Evolutionary conservation across 2,329 filamentous ascomycete genomes (phyloP).

Genomic region (Alternaria conjuncta): DNA sequence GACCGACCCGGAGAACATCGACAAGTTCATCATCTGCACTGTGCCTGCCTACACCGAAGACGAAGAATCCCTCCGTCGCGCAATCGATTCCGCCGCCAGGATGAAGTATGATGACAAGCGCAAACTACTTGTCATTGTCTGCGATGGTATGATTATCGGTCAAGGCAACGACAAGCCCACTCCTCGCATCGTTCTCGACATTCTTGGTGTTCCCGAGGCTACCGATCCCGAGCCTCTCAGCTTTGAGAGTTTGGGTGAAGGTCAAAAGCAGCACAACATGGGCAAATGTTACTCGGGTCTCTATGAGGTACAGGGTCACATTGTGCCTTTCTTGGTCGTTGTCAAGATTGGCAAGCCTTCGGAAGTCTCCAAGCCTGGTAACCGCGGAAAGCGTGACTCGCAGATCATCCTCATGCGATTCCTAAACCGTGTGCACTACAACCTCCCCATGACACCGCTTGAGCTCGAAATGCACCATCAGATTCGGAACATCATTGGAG

Average conservation of each 20-base stretch:
- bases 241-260: conserved; percentile 95
- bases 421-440: conserved; percentile 98
- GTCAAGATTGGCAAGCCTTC: conserved; percentile 92
- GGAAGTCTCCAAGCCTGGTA: conserved; percentile 78
- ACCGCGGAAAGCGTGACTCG: conserved; percentile 98
- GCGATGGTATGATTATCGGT: conserved; percentile 99
- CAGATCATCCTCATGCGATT: conserved; percentile 99
- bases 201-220: conserved; percentile 90
- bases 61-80: conserved; percentile 94
- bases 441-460: conserved; percentile 91
- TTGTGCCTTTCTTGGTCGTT: conserved; percentile 94
- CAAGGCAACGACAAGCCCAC: conserved; percentile 97
- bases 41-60: conserved; percentile 98
- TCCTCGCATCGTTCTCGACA: conserved; percentile 93
- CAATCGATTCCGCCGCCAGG: conserved; percentile 91
- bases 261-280: conserved; percentile 98
- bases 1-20: conserved; percentile 91
- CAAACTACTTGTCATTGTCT: conserved; percentile 90
- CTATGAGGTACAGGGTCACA: conserved; percentile 97
- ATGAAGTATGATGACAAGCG: conserved; percentile 99
- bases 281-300: conserved; percentile 97
- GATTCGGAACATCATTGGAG: conserved; percentile 97
- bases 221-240: conserved; percentile 95
- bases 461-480: conserved; percentile 99
- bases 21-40: conserved; percentile 98